Evolutionary conservation across 2,329 filamentous ascomycete genomes (phyloP).

Genomic region (Cytospora paraplurivora): DNA sequence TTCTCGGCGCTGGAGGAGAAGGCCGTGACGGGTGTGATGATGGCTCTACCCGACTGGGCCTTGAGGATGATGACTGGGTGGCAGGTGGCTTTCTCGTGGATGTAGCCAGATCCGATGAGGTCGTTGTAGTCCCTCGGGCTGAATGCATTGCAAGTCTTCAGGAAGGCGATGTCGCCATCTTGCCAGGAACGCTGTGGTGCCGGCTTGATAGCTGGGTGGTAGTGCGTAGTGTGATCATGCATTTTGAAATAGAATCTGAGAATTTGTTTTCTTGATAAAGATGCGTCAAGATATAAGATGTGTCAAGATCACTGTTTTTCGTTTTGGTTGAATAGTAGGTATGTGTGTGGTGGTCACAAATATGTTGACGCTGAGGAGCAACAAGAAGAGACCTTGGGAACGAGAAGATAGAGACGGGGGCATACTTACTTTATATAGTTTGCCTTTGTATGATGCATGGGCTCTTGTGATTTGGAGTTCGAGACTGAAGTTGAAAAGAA

Average conservation of each 20-base stretch:
- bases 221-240: neutral
- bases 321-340: too few species aligned
- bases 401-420: too few species aligned
- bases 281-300: neutral
- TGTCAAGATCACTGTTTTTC: too few species aligned
- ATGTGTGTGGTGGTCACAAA: too few species aligned
- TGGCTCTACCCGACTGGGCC: conserved; percentile 25
- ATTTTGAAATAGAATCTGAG: neutral
- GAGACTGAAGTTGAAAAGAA: too few species aligned
- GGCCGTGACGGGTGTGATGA: conserved; percentile 40
- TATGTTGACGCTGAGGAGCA: too few species aligned
- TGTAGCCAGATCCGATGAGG: conserved; percentile 30
- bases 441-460: too few species aligned
- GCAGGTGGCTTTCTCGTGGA: conserved; percentile 31
- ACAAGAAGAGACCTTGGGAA: too few species aligned
- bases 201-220: neutral
- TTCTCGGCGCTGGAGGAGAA: conserved; percentile 34
- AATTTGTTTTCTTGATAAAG: neutral
- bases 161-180: conserved; percentile 39
- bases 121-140: conserved; percentile 23
- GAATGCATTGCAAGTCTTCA: conserved; percentile 32
- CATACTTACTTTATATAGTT: too few species aligned
- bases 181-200: conserved; percentile 3
- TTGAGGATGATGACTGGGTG: conserved; percentile 42
- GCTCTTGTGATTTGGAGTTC: too few species aligned